Conservation (phyloP, 1,284 basidiomycete species). For the Wallemia mellicola region DNA sequence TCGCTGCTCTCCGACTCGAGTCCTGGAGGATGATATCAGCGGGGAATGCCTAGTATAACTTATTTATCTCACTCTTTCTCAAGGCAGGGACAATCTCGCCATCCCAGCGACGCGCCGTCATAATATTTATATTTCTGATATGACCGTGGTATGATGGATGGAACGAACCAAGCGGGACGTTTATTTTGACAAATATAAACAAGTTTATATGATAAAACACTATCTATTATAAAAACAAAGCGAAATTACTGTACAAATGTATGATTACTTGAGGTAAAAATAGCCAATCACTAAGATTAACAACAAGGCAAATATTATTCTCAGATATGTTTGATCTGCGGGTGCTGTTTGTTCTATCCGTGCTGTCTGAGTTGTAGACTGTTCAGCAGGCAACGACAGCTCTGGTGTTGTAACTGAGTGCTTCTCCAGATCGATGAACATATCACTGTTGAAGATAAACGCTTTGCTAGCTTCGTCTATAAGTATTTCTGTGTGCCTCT, state of each 20-base stretch:
- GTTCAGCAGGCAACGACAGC: background rate
- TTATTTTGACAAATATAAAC: too few species aligned
- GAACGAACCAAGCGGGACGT: too few species aligned
- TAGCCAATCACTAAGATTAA: background rate
- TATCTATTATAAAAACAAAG: background rate
- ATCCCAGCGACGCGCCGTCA: background rate
- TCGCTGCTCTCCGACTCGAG: background rate
- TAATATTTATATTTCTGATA: background rate
- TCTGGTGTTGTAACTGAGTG: background rate
- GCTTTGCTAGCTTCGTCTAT: slow-evolving; percentile 34
- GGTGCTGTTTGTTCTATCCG: too few species aligned
- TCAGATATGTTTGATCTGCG: too few species aligned
- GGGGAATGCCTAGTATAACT: background rate
- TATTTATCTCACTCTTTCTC: background rate
- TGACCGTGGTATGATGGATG: too few species aligned
- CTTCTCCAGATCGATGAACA: slow-evolving; percentile 19
- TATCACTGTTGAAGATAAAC: slow-evolving; percentile 33
- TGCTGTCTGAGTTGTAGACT: too few species aligned
- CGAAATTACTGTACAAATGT: background rate
- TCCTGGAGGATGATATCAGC: background rate
- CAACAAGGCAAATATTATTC: background rate
- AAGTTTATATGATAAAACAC: background rate
- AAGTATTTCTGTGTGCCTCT: slow-evolving; percentile 13
- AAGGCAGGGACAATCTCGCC: background rate
- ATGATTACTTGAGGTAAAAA: background rate